These are phyloP conservation scores for Gossypium ekmanianum DNA, from an alignment of 345 rosid species.

Conservation along the genomic window DNA sequence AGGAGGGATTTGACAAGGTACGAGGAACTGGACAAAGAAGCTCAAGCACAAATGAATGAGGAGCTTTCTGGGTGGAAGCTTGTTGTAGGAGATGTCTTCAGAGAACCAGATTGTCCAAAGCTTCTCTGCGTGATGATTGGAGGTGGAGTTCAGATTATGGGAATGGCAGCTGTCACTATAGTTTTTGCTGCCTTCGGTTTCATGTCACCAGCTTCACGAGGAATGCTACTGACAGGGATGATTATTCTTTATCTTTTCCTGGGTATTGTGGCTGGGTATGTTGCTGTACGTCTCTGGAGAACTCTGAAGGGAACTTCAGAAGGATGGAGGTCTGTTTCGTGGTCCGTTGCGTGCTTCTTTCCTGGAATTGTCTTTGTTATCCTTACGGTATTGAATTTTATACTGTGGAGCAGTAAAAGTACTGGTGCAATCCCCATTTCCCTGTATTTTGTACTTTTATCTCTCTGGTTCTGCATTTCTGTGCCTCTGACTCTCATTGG, in stretches of 20 bases:
- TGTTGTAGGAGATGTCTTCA: constrained; percentile 81
- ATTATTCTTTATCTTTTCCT: constrained; percentile 70
- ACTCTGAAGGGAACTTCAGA: constrained; percentile 68
- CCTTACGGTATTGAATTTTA: constrained; percentile 57
- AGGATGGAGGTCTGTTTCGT: constrained; percentile 73
- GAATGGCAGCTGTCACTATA: constrained; percentile 70
- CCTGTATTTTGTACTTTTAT: constrained; percentile 50
- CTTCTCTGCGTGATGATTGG: constrained; percentile 81
- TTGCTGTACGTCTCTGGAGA: constrained; percentile 73
- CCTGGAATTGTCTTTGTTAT: constrained; percentile 77
- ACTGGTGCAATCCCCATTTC: constrained; percentile 86
- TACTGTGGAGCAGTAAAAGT: constrained; percentile 71
- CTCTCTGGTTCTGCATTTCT: constrained; percentile 83
- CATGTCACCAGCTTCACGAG: constrained; percentile 85
- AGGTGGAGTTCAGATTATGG: constrained; percentile 73
- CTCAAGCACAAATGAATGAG: constrained; percentile 81
- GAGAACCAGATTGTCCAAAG: constrained; percentile 66
- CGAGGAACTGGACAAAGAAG: constrained; percentile 77
- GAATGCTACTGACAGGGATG: constrained; percentile 88
- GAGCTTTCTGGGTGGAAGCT: constrained; percentile 90
- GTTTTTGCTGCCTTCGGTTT: constrained; percentile 77
- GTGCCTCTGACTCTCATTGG: constrained; percentile 77
- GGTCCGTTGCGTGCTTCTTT: constrained; percentile 73
- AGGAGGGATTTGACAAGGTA: constrained; percentile 79
- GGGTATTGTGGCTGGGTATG: constrained; percentile 68